Conservation (phyloP, 202 grass and related monocot species). For the Dendrocalamus latiflorus region DNA sequence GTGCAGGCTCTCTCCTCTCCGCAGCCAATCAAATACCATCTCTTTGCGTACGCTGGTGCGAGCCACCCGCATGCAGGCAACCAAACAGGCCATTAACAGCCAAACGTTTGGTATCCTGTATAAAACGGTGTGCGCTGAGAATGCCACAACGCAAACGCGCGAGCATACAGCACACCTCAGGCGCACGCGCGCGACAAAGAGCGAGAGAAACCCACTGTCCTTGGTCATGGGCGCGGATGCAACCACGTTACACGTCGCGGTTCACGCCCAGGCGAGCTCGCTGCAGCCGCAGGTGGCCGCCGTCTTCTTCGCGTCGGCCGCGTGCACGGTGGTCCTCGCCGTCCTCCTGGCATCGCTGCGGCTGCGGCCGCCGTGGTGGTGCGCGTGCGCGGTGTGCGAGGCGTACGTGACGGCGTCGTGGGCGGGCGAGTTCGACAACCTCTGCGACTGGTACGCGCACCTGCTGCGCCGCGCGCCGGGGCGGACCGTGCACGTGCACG, state of each 20-base stretch:
- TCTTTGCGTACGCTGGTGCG: too few species aligned
- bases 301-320: conserved; percentile 49
- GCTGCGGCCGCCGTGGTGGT: conserved; percentile 58
- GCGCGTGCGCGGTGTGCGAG: conserved; percentile 70
- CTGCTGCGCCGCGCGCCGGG: conserved; percentile 62
- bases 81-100: neutral
- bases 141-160: conserved; percentile 8
- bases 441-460: conserved; percentile 94
- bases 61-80: too few species aligned
- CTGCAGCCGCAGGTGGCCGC: conserved; percentile 53
- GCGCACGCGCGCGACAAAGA: conserved; percentile 32
- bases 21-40: too few species aligned
- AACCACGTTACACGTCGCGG: conserved; percentile 25
- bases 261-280: conserved; percentile 39
- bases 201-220: neutral
- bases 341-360: conserved; percentile 35
- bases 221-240: conserved; percentile 27
- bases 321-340: conserved; percentile 41
- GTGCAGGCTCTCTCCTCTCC: too few species aligned
- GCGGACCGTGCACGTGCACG: conserved; percentile 76
- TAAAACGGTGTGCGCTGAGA: conserved; percentile 31
- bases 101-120: conserved; percentile 10
- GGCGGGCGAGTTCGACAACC: conserved; percentile 62
- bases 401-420: conserved; percentile 73
- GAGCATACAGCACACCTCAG: neutral